Evolutionary conservation across 805 yeast genomes (phyloP).

Genomic region (Spathaspora passalidarum): DNA sequence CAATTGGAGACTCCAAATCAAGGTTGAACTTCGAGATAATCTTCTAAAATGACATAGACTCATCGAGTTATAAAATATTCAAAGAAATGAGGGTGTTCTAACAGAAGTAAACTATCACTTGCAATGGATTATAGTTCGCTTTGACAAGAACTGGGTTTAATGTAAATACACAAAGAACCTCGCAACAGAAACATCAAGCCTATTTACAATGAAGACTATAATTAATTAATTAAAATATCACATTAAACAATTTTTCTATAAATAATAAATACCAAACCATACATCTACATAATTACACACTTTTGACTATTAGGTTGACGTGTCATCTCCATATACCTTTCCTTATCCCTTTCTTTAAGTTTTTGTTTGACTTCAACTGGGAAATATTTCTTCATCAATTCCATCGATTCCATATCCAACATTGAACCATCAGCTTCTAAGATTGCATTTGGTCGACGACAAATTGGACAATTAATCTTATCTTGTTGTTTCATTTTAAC

Average conservation of each 20-base stretch:
- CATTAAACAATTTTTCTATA: no score
- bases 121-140: no score
- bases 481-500: slow-evolving; percentile 61
- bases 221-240: no score
- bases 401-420: slow-evolving; percentile 52
- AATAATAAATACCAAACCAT: neutral
- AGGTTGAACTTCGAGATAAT: no score
- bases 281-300: slow-evolving; percentile 11
- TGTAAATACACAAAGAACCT: no score
- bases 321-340: slow-evolving; percentile 27
- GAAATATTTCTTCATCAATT: slow-evolving; percentile 55
- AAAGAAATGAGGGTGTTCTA: no score
- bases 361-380: slow-evolving; percentile 67
- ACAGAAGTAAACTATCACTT: no score
- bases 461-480: slow-evolving; percentile 66
- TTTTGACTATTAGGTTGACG: slow-evolving; percentile 5
- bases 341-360: slow-evolving; percentile 48
- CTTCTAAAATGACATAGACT: no score
- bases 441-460: slow-evolving; percentile 53
- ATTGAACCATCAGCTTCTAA: slow-evolving; percentile 56
- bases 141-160: no score
- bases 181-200: no score
- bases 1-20: no score
- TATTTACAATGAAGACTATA: neutral
- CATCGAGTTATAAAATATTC: no score